A percentile compares a stretch with the other conserved stretches of the same genome.
These are phyloP conservation scores for Chytriomyces sp. DNA, from an alignment of 192 early-diverging fungal species.

Conservation along the genomic window DNA sequence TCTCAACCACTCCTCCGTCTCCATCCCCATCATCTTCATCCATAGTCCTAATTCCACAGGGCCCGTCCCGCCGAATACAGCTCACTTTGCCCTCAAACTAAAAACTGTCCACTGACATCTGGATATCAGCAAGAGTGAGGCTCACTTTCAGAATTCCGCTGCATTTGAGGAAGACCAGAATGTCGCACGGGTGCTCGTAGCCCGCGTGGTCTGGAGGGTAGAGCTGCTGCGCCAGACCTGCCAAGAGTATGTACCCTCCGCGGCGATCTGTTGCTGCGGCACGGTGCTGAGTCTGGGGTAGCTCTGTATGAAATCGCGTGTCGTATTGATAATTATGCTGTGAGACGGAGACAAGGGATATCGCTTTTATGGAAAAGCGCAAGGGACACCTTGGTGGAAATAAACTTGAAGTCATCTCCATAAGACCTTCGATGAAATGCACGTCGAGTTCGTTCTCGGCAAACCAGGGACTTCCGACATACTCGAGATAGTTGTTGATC, in stretches of 20 bases:
- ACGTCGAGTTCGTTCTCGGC: constrained; percentile 89
- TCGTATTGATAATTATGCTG: neutral
- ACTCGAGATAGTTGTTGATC: too few species aligned
- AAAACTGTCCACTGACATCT: constrained; percentile 78
- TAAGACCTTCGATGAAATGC: constrained; percentile 84
- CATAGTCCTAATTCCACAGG: constrained; percentile 26
- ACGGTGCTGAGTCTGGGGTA: constrained; percentile 11
- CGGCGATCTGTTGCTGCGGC: constrained; percentile 20
- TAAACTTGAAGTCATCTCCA: constrained; percentile 73
- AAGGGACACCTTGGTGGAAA: constrained; percentile 48
- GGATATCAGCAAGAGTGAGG: constrained; percentile 74
- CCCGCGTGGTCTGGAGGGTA: constrained; percentile 65
- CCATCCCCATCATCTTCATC: constrained; percentile 58
- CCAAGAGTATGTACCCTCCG: constrained; percentile 40
- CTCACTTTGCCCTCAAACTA: constrained; percentile 86
- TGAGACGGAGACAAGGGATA: constrained; percentile 48
- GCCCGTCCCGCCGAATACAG: constrained; percentile 55
- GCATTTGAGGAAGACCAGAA: constrained; percentile 73
- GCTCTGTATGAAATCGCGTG: constrained; percentile 27
- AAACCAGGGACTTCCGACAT: constrained; percentile 91
- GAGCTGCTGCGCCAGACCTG: constrained; percentile 41
- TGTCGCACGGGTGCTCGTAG: constrained; percentile 71
- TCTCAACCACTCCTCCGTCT: constrained; percentile 46
- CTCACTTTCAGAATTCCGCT: constrained; percentile 70
- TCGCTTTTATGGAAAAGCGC: neutral